phyloP scores from a whole-genome alignment of 495 filamentous ascomycete species.

The Xanthoparmelia taractica region DNA sequence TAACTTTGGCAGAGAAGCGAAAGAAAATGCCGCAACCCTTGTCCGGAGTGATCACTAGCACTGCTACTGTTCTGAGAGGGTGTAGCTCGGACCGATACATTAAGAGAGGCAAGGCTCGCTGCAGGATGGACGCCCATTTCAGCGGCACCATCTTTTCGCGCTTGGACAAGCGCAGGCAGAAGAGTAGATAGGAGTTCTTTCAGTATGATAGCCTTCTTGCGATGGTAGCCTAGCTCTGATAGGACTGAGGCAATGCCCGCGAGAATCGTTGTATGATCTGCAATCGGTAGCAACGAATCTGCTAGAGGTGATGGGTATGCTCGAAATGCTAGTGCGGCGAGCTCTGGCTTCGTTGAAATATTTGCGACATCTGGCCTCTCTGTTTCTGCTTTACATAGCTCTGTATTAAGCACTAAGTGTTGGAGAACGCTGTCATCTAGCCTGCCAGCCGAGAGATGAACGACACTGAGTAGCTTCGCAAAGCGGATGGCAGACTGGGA shows the following conservation, averaged over 20 bases:
- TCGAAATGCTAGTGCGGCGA: constrained; percentile 60
- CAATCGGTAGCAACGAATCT: constrained; percentile 49
- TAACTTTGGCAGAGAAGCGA: constrained; percentile 26
- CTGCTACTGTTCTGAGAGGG: neutral
- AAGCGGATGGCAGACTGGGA: constrained; percentile 79
- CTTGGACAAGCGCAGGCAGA: constrained; percentile 81
- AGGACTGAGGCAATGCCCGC: constrained; percentile 81
- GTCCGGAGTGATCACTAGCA: constrained; percentile 11
- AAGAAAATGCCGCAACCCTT: constrained; percentile 26
- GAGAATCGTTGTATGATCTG: constrained; percentile 67
- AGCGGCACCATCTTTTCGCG: constrained; percentile 83
- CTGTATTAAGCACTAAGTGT: constrained; percentile 54
- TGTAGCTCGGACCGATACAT: constrained; percentile 12
- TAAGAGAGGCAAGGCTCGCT: constrained; percentile 63
- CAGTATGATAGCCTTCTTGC: constrained; percentile 82
- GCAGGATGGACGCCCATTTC: constrained; percentile 93
- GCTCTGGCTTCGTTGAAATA: constrained; percentile 53
- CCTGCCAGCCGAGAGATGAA: constrained; percentile 60
- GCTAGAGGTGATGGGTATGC: constrained; percentile 57
- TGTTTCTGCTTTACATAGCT: constrained; percentile 32
- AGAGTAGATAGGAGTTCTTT: constrained; percentile 76
- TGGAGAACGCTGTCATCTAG: constrained; percentile 60
- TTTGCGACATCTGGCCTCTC: constrained; percentile 33
- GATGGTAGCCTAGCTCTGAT: constrained; percentile 62
- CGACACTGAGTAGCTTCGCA: constrained; percentile 60